Base-by-base conservation (phyloP, 2,329 filamentous ascomycete genomes). In the Alternaria brassicicola region DNA sequence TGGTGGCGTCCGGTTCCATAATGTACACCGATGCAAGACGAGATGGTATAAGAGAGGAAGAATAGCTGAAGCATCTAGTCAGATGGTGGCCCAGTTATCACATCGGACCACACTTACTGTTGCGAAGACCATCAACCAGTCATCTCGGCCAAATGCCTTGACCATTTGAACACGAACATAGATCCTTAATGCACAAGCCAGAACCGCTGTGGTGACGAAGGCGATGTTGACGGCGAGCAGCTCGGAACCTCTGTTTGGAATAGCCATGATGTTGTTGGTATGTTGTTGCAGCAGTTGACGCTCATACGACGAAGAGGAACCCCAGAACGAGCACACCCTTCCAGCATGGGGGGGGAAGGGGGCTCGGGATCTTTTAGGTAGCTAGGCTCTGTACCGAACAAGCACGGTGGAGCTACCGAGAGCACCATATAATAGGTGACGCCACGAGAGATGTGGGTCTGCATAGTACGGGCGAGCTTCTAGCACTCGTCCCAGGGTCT, bases 81-180 rank as follows among this genome's bases (percentile, higher is more conserved):
- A 61, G 36, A 21, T 15, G 25, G 28, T 6, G 25, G 12, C 2
- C 6, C 4, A 12, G 6, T 19, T 39, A 35, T 46, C 7, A 7
- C 41, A 31, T 15, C 23, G 17, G 10, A 9, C 5, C n/a, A 28
- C 7, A 62, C 71, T 63, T 52, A 76, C 75, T 35, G 64, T 66
- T 17, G 75, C 70, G 7, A 68, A 15, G 6, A 68, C 65, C 74
- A 77, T 77, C 6, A 77, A 57, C 59, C 69, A 76, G 54, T 77
- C 75, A 54, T 77, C 75, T 15, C 67, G 21, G 1, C 74, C 74
- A 61, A 76, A 77, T 2, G 70, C 71, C 55, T 72, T 75, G 5
- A 77, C 73, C 68, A 77, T 72, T 23, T 54, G 48, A 6, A 74
- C 25, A 12, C 75, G 69, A 19, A 76, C 73, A 53, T 67, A 73